Conservation (phyloP, 148 eudicot genomes). For the Rhododendron simsii region DNA sequence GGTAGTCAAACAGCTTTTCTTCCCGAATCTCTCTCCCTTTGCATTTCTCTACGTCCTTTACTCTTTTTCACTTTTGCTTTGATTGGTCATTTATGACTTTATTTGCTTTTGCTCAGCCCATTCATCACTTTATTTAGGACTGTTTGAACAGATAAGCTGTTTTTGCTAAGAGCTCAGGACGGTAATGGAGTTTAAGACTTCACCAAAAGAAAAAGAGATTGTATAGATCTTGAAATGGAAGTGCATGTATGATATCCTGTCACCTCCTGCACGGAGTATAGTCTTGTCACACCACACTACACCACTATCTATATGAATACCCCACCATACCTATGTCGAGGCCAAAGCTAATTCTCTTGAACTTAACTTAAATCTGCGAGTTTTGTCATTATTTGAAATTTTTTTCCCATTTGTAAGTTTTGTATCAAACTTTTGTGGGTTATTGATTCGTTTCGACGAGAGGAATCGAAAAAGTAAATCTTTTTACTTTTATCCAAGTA, state of each 20-base stretch:
- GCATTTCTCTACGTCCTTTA: neutral
- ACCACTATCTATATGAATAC: too few relatives aligned
- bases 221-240: neutral
- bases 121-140: neutral
- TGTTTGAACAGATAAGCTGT: neutral
- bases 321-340: too few relatives aligned
- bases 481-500: too few relatives aligned
- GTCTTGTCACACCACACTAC: neutral
- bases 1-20: neutral
- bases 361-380: too few relatives aligned
- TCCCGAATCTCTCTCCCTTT: neutral
- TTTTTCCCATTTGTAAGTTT: too few relatives aligned
- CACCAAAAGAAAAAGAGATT: neutral
- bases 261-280: too few relatives aligned
- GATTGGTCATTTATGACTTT: neutral
- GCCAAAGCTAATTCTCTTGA: too few relatives aligned
- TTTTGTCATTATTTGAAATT: too few relatives aligned
- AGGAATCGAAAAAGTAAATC: too few relatives aligned
- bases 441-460: too few relatives aligned
- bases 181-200: neutral
- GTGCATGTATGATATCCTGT: neutral
- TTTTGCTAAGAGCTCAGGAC: neutral
- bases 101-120: neutral
- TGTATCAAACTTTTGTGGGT: too few relatives aligned
- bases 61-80: neutral